Percentiles rank a stretch among this genome's conserved stretches.
Evolutionary conservation across 2,329 filamentous ascomycete genomes (phyloP).

Genomic region (Paracoccidioides brasiliensis): DNA sequence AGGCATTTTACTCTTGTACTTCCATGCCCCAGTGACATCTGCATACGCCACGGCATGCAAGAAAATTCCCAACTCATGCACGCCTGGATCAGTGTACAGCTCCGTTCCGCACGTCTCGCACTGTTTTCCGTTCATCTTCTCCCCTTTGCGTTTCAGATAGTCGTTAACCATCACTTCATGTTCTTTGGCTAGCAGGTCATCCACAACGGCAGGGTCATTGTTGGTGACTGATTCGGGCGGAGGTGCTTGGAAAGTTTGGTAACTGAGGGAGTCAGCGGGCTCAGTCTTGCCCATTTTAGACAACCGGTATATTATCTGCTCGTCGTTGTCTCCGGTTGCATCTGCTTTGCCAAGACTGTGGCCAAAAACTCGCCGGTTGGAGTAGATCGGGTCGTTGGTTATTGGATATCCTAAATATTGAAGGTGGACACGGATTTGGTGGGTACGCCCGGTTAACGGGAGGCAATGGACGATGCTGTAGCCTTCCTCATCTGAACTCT

Average conservation of each 20-base stretch:
- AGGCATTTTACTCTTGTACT: slow-evolving; percentile 73
- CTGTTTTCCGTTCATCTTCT: slow-evolving; percentile 77
- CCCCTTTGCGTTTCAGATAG: slow-evolving; percentile 81
- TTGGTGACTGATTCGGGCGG: slow-evolving; percentile 23
- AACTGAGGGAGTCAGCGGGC: slow-evolving; percentile 76
- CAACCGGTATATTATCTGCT: slow-evolving; percentile 76
- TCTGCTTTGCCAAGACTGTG: slow-evolving; percentile 59
- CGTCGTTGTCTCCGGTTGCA: slow-evolving; percentile 59
- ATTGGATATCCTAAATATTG: slow-evolving; percentile 93
- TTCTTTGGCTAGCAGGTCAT: slow-evolving; percentile 30
- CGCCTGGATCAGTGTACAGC: slow-evolving; percentile 82
- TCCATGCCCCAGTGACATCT: slow-evolving; percentile 70
- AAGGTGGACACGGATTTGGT: slow-evolving; percentile 87
- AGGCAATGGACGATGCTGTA: slow-evolving; percentile 93
- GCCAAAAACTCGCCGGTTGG: slow-evolving; percentile 86
- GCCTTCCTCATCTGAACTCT: slow-evolving; percentile 44
- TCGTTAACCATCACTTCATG: slow-evolving; percentile 76
- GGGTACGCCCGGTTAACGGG: slow-evolving; percentile 84
- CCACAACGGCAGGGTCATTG: slow-evolving; percentile 24
- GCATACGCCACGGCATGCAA: slow-evolving; percentile 86
- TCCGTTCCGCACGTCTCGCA: slow-evolving; percentile 76
- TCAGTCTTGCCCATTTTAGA: slow-evolving; percentile 90
- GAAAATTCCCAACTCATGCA: slow-evolving; percentile 84
- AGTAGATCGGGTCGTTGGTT: slow-evolving; percentile 94
- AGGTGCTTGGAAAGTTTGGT: slow-evolving; percentile 46